A percentile compares a stretch with the other conserved stretches of the same genome.
phyloP scores from a whole-genome alignment of 192 early-diverging fungal genomes.

The Mortierella hygrophila region DNA sequence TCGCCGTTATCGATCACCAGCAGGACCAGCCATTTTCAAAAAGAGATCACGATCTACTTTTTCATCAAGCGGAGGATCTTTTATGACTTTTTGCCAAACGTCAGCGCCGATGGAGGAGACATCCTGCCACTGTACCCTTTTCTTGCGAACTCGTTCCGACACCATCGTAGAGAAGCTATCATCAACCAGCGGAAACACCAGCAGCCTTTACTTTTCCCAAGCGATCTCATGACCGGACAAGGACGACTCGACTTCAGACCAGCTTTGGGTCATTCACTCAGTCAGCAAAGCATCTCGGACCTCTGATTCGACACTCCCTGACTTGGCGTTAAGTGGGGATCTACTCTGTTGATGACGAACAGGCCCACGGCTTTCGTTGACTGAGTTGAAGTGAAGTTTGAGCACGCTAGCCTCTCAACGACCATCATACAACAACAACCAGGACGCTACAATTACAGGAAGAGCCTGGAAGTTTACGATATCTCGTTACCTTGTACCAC shows the following conservation, averaged over 20 bases:
- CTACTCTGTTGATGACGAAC: background rate
- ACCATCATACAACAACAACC: background rate
- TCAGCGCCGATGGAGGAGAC: background rate
- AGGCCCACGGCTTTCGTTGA: background rate
- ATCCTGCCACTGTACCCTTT: background rate
- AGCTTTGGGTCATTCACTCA: background rate
- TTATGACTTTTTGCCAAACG: background rate
- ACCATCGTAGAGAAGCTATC: background rate
- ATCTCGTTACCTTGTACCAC: background rate
- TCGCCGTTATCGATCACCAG: conserved; percentile 69
- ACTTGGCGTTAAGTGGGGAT: background rate
- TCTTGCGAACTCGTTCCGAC: background rate
- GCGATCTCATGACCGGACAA: background rate
- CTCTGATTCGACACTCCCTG: background rate
- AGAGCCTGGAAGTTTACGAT: background rate
- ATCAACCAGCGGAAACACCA: background rate
- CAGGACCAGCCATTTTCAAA: background rate
- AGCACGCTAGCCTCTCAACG: background rate
- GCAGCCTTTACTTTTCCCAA: background rate
- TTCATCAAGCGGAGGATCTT: background rate
- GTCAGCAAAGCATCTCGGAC: background rate
- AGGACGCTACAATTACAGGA: background rate
- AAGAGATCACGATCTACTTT: conserved; percentile 81
- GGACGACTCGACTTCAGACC: background rate
- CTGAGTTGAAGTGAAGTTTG: background rate